Percentiles rank a stretch among this genome's conserved stretches.
Conservation (phyloP, 2,329 filamentous ascomycete genomes). For the Trichoderma sp. region DNA sequence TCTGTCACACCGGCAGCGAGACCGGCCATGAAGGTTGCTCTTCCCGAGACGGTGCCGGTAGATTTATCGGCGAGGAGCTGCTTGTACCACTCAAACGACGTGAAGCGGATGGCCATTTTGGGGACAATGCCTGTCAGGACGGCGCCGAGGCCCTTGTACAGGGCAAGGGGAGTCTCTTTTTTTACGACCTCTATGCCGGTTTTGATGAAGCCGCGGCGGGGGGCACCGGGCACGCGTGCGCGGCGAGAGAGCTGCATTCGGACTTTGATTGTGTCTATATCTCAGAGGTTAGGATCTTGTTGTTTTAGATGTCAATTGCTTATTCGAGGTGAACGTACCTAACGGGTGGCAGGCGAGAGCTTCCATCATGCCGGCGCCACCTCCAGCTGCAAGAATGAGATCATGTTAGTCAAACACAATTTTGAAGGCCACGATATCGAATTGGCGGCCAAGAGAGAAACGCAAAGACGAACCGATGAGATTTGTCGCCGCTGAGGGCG, state of each 20-base stretch:
- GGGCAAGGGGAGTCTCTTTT: constrained; percentile 83
- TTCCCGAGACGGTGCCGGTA: constrained; percentile 65
- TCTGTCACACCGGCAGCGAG: constrained; percentile 92
- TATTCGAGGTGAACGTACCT: constrained; percentile 48
- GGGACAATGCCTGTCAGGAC: constrained; percentile 95
- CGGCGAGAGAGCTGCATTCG: constrained; percentile 96
- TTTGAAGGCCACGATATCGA: constrained; percentile 16
- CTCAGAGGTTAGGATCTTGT: not conserved
- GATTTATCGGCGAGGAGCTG: constrained; percentile 67
- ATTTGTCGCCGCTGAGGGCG: constrained; percentile 83
- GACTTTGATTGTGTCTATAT: constrained; percentile 92
- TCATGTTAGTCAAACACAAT: constrained; percentile 15
- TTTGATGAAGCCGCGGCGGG: constrained; percentile 79
- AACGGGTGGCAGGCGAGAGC: constrained; percentile 93
- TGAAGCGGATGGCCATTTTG: constrained; percentile 99
- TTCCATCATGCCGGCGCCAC: constrained; percentile 99
- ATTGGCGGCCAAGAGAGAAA: not conserved
- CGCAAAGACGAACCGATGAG: constrained; percentile 66
- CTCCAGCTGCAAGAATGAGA: constrained; percentile 63
- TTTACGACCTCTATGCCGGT: constrained; percentile 85
- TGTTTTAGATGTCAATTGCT: not conserved
- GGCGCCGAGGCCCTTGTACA: constrained; percentile 98
- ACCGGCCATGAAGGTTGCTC: constrained; percentile 71
- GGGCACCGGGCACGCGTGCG: constrained; percentile 76
- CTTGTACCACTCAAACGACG: constrained; percentile 96